phyloP scores from a whole-genome alignment of 371 early-diverging fungal genomes.

The Mucor irregularis region DNA sequence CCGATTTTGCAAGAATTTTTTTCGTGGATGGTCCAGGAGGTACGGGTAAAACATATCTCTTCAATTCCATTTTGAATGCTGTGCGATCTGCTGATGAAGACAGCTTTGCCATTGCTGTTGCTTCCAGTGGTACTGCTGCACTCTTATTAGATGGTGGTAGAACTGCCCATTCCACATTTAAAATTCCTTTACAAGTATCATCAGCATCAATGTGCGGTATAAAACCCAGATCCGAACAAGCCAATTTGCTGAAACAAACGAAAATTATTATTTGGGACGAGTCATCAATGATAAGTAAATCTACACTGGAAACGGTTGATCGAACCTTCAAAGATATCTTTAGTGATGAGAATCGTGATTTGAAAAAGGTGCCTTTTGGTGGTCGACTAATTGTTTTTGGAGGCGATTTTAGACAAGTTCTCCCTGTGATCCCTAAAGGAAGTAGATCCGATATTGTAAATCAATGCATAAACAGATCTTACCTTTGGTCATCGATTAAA shows the following conservation, averaged over 20 bases:
- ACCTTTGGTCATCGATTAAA: neutral
- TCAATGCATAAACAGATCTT: conserved; percentile 8
- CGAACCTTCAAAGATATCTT: conserved; percentile 25
- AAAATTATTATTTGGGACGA: conserved; percentile 27
- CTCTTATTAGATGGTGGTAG: conserved; percentile 20
- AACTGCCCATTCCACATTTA: conserved; percentile 25
- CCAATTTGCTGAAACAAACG: conserved; percentile 2
- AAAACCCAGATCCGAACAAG: neutral
- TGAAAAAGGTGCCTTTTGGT: conserved; percentile 26
- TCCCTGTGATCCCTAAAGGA: conserved; percentile 17
- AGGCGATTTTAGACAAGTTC: conserved; percentile 24
- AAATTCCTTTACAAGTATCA: conserved; percentile 11
- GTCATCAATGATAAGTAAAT: conserved; percentile 15
- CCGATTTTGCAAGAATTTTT: too few species aligned
- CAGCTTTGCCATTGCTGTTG: conserved; percentile 7
- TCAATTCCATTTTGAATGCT: too few species aligned
- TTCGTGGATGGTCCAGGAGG: too few species aligned
- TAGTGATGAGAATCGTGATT: neutral
- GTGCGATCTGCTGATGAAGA: too few species aligned
- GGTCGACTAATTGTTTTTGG: conserved; percentile 26
- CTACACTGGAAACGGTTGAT: conserved; percentile 25
- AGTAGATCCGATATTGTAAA: conserved; percentile 3
- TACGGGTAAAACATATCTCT: too few species aligned
- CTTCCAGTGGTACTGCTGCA: conserved; percentile 29
- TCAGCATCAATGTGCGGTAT: conserved; percentile 10